Conservation (phyloP, 78 protist species). For the Mastigamoeba balamuthi region DNA sequence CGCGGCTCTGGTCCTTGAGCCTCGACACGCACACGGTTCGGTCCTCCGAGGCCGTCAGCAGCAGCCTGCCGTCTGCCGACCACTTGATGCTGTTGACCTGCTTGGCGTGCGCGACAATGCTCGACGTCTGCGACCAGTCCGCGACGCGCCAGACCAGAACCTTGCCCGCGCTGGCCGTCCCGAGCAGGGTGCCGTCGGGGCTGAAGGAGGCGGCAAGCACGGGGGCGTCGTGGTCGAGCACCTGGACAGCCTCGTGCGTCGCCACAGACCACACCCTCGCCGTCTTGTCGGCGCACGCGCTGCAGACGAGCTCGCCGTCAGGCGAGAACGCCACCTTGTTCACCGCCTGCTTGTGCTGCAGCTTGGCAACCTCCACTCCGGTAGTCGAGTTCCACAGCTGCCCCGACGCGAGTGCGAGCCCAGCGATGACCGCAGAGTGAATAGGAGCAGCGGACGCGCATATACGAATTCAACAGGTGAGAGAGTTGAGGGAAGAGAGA, state of each 20-base stretch:
- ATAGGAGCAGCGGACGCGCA: too few species aligned
- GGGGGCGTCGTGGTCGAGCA: too few species aligned
- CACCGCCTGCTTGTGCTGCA: constrained; percentile 28
- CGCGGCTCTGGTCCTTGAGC: too few species aligned
- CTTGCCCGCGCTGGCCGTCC: not conserved
- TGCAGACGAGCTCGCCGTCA: not conserved
- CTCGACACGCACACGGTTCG: not conserved
- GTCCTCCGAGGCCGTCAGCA: not conserved
- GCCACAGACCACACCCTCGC: constrained; percentile 23
- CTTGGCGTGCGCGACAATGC: not conserved
- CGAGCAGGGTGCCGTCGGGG: not conserved
- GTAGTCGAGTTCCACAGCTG: not conserved
- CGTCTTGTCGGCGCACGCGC: constrained; percentile 24
- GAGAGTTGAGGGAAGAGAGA: too few species aligned
- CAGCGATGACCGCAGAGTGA: too few species aligned
- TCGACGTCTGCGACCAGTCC: not conserved
- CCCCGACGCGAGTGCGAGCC: too few species aligned
- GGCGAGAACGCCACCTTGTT: constrained; percentile 1
- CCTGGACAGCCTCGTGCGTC: too few species aligned
- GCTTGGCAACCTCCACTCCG: not conserved
- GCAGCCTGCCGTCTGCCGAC: not conserved
- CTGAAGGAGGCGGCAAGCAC: too few species aligned
- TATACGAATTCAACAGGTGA: too few species aligned
- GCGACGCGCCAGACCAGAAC: not conserved
- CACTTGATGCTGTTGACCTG: not conserved